A percentile compares a stretch with the other conserved stretches of the same genome.
phyloP scores from a whole-genome alignment of 306 rosid genomes.

The Oemleria cerasiformis region DNA sequence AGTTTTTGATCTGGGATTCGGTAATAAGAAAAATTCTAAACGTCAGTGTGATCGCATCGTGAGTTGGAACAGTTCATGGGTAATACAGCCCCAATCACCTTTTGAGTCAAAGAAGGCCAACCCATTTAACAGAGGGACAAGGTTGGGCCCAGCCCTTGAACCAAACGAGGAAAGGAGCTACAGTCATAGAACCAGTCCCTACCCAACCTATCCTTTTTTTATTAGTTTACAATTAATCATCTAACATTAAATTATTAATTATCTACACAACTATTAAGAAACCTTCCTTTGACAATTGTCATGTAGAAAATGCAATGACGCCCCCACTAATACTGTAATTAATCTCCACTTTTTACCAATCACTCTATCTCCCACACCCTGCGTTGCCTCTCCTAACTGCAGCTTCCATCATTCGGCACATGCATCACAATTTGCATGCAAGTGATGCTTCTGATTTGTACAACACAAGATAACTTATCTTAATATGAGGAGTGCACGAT shows the following conservation, averaged over 20 bases:
- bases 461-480: background rate
- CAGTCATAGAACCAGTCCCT: background rate
- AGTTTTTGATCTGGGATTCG: background rate
- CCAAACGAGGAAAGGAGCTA: background rate
- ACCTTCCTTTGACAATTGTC: background rate
- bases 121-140: background rate
- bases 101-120: background rate
- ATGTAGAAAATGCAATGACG: background rate
- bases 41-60: background rate
- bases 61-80: background rate
- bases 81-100: background rate
- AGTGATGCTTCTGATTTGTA: background rate
- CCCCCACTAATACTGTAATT: background rate
- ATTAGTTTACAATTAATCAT: background rate
- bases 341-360: background rate
- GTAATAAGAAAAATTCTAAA: background rate
- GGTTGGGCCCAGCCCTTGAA: background rate
- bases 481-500: background rate
- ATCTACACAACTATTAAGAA: conserved; percentile 3
- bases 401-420: background rate
- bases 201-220: background rate
- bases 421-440: background rate
- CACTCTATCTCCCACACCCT: background rate
- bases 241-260: background rate
- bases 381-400: background rate